phyloP scores from a whole-genome alignment of 148 eudicot genomes.

The Gaultheria prostrata region DNA sequence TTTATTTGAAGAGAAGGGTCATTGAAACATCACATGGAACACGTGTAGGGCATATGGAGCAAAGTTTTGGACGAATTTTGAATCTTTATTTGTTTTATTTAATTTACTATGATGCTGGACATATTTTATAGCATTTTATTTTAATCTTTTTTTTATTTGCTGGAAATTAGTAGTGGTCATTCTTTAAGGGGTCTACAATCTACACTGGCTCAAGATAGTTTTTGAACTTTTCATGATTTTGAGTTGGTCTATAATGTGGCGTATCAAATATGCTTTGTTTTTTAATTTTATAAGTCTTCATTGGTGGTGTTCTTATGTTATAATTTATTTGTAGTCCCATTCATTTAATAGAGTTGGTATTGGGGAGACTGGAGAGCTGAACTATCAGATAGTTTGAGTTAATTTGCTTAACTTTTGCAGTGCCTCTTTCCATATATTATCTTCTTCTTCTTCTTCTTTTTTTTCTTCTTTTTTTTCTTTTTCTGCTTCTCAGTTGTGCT shows the following conservation, averaged over 20 bases:
- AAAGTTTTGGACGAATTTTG: neutral
- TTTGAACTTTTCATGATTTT: neutral
- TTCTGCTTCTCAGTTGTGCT: neutral
- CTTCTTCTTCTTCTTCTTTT: too few species aligned
- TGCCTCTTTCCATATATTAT: neutral
- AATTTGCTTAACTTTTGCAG: neutral
- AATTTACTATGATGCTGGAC: neutral
- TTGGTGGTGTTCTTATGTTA: neutral
- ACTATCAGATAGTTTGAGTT: neutral
- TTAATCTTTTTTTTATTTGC: neutral
- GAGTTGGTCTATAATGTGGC: neutral
- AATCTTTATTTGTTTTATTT: neutral
- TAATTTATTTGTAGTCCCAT: neutral
- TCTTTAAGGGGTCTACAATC: neutral
- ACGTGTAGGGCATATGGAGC: neutral
- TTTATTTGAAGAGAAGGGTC: neutral
- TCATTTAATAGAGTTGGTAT: neutral
- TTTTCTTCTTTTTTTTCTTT: neutral
- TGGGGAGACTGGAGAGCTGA: constrained; percentile 4
- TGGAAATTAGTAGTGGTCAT: neutral
- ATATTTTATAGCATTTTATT: neutral
- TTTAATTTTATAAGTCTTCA: neutral
- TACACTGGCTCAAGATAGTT: neutral
- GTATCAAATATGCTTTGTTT: neutral
- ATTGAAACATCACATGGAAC: neutral